phyloP scores from a whole-genome alignment of 176 grass and related monocot species.

The Zoysia pacifica region DNA sequence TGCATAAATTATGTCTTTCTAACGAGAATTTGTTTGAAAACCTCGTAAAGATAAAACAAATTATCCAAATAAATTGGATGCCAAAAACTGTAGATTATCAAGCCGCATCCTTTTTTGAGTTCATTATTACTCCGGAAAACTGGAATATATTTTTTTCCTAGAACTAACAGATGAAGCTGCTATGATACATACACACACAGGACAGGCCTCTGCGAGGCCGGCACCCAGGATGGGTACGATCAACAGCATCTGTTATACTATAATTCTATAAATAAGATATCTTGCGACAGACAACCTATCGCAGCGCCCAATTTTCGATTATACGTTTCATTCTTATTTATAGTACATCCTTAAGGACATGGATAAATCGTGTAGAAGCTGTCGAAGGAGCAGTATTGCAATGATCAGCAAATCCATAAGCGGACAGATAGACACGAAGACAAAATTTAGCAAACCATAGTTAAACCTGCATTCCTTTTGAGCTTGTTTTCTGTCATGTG shows the following conservation, averaged over 20 bases:
- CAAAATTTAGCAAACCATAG: slow-evolving; percentile 23
- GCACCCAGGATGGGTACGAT: background rate
- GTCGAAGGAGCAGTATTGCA: background rate
- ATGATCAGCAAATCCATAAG: background rate
- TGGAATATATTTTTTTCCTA: too few species aligned
- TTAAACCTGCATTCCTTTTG: slow-evolving; percentile 35
- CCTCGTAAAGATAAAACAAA: too few species aligned
- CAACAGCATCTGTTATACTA: background rate
- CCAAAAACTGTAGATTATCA: too few species aligned
- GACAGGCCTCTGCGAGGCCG: too few species aligned
- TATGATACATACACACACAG: background rate
- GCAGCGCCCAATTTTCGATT: background rate
- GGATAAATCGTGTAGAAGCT: background rate
- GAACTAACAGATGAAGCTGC: background rate
- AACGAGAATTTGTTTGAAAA: too few species aligned
- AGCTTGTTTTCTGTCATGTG: background rate
- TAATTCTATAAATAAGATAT: background rate
- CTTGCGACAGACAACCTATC: background rate
- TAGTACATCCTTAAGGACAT: background rate
- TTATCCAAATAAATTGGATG: too few species aligned
- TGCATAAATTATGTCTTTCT: too few species aligned
- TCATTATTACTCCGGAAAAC: too few species aligned
- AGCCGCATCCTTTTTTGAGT: too few species aligned
- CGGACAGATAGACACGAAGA: background rate
- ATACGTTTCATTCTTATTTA: background rate